A percentile compares a stretch with the other conserved stretches of the same genome.
Conservation (phyloP, 2,329 filamentous ascomycete species). For the Capronia epimyces region DNA sequence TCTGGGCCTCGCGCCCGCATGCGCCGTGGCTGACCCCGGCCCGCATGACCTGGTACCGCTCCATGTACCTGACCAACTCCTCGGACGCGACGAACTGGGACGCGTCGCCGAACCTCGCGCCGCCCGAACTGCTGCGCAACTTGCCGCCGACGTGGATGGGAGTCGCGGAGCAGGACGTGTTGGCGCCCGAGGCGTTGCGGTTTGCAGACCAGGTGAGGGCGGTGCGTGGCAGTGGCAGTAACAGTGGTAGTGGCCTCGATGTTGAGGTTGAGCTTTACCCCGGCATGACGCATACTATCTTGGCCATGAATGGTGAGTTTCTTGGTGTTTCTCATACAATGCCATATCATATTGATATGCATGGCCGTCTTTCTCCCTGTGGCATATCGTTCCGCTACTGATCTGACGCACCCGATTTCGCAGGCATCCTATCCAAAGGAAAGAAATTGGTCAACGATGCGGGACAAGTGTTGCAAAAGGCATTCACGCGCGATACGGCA, state of each 20-base stretch:
- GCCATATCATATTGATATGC: too few relatives aligned
- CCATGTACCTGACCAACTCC: conserved; percentile 49
- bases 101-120: conserved; percentile 51
- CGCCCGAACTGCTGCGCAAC: conserved; percentile 43
- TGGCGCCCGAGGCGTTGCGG: conserved; percentile 49
- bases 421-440: conserved; percentile 1
- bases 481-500: neutral
- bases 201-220: conserved; percentile 46
- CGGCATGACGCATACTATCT: conserved; percentile 54
- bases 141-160: conserved; percentile 50
- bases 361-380: too few relatives aligned
- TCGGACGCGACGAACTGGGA: conserved; percentile 46
- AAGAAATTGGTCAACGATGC: neutral
- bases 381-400: neutral
- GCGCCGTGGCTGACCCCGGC: conserved; percentile 33
- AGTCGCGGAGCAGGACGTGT: conserved; percentile 51
- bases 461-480: neutral
- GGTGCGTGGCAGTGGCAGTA: too few relatives aligned
- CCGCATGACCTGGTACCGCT: conserved; percentile 48
- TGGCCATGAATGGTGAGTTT: conserved; percentile 50
- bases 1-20: conserved; percentile 28
- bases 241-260: too few relatives aligned
- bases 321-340: neutral
- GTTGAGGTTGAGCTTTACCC: conserved; percentile 48
- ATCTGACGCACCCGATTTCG: neutral